Evolutionary conservation across 768 basidiomycete species (phyloP), one percentile per base, ranked within the genome.

Genomic region (Multifurca ochricompacta): DNA sequence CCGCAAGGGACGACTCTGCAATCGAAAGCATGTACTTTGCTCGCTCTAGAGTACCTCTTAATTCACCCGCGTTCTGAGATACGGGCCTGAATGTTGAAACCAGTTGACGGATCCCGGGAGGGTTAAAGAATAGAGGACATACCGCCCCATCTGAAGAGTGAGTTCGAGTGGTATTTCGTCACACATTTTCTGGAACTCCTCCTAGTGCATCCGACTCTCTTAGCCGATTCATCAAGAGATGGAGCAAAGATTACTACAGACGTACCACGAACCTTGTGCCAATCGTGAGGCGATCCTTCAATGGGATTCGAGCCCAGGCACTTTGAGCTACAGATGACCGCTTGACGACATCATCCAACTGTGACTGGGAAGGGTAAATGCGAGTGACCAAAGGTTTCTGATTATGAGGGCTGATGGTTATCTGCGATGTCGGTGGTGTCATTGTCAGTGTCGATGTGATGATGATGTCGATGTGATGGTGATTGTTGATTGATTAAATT

Each of bases 91-190:
- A 27, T 16, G 18, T 46, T 13, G 23, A 32, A 42, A 11, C 13
- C 10, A 14, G 21, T 32, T 16, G 1, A 21, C 28, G 39, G 51
- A 27, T 23, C 4, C 28, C 39, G 18, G 27, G 3, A 23, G 21
- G 28, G 6, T 46, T 31, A 23, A 40, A 30, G 30, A 28, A 40
- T 28, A n/a, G 27, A 35, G 42, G 30, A 68, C 81, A 60, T 56
- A 91, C 91, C 92, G 74, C 34, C 95, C 95, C 87, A 99, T 97
- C 70, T 96, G 90, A 48, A 83, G 61, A 0, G 91, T 83, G 48
- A 97, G 73, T 62, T 97, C 93, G 30, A 78, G 64, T 0, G 82
- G 80, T 13, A 91, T 77, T 28, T 87, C 79, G 16, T 86, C 79
- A 7, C 69, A 69, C 57, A 73, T 69, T 50, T 71, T 74, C 63